These are phyloP conservation scores for Murraya koenigii DNA, from an alignment of 345 rosid genomes.

Conservation along the genomic window DNA sequence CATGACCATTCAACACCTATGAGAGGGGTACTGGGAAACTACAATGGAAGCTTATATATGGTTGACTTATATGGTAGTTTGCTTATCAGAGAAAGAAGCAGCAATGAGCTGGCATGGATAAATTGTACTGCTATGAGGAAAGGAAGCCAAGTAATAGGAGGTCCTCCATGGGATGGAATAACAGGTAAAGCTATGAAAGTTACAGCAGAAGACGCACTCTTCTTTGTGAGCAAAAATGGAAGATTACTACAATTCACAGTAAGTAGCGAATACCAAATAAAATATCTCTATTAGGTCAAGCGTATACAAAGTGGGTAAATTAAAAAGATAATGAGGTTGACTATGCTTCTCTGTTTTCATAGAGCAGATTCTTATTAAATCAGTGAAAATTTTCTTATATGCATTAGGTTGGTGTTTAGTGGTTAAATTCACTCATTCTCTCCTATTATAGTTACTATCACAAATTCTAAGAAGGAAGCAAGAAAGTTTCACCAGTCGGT, in stretches of 20 bases:
- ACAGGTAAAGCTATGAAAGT: conserved; percentile 48
- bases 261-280: conserved; percentile 28
- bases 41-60: conserved; percentile 62
- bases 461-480: background rate
- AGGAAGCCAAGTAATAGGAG: conserved; percentile 48
- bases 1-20: conserved; percentile 64
- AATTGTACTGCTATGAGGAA: conserved; percentile 65
- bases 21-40: conserved; percentile 55
- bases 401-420: background rate
- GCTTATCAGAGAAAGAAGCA: conserved; percentile 56
- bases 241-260: conserved; percentile 60
- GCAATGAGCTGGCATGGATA: conserved; percentile 46
- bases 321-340: background rate
- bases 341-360: background rate
- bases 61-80: conserved; percentile 52
- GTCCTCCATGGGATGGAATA: conserved; percentile 65
- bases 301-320: background rate
- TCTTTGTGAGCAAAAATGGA: conserved; percentile 63
- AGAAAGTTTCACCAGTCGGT: background rate
- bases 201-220: conserved; percentile 57
- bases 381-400: background rate
- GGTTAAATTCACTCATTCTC: background rate
- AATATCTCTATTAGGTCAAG: background rate
- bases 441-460: background rate
- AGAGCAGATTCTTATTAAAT: background rate